Evolutionary conservation across 2,329 filamentous ascomycete genomes (phyloP).

Genomic region (Sporothrix luriei): DNA sequence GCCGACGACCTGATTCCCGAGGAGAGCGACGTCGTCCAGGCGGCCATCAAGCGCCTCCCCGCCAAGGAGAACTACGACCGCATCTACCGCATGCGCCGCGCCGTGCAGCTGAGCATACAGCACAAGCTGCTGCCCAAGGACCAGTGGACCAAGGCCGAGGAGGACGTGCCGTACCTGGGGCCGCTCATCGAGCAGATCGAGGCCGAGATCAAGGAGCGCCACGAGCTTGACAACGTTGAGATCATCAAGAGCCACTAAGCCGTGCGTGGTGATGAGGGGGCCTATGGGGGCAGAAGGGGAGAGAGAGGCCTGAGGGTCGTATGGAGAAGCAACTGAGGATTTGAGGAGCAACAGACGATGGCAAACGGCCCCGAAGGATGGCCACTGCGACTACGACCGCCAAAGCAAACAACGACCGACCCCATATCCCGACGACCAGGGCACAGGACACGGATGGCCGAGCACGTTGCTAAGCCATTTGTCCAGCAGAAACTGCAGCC

Average conservation of each 20-base stretch:
- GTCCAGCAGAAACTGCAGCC: background rate
- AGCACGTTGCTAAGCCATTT: background rate
- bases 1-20: conserved; percentile 94
- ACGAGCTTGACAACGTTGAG: conserved; percentile 54
- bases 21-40: conserved; percentile 83
- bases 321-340: background rate
- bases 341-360: background rate
- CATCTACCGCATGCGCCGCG: conserved; percentile 93
- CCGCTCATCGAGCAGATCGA: conserved; percentile 57
- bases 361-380: background rate
- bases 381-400: background rate
- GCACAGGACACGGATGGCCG: background rate
- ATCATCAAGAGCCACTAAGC: conserved; percentile 54
- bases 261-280: background rate
- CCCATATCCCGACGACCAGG: background rate
- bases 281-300: background rate
- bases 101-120: conserved; percentile 73
- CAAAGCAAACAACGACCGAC: background rate
- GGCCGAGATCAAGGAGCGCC: conserved; percentile 54
- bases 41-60: conserved; percentile 85
- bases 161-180: conserved; percentile 59
- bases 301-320: background rate
- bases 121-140: conserved; percentile 67
- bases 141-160: conserved; percentile 62
- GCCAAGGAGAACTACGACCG: conserved; percentile 94